These are phyloP conservation scores for Rosa rugosa DNA, from an alignment of 306 rosid species.

Conservation along the genomic window DNA sequence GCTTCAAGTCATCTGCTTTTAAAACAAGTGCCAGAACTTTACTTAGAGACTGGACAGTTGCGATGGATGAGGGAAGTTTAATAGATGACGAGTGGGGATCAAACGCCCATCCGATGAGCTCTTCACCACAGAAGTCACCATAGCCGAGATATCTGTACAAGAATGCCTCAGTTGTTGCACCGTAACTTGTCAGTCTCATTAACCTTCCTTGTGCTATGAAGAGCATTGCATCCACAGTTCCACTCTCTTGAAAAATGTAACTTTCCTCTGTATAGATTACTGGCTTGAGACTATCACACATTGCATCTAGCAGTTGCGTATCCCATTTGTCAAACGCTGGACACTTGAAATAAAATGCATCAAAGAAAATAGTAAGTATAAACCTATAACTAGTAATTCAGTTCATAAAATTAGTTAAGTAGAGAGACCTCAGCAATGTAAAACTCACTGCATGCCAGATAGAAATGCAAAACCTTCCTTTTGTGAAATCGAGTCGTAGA, in stretches of 20 bases:
- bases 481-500: no score
- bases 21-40: neutral
- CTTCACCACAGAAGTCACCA: neutral
- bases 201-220: neutral
- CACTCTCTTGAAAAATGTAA: neutral
- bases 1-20: slow-evolving; percentile 1
- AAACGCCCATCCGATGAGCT: neutral
- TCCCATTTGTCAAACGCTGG: neutral
- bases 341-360: neutral
- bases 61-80: neutral
- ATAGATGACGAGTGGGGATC: neutral
- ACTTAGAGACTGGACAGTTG: neutral
- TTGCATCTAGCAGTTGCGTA: neutral
- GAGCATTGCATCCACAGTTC: neutral
- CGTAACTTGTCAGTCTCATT: neutral
- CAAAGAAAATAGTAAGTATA: neutral
- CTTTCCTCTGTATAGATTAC: neutral
- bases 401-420: no score
- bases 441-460: no score
- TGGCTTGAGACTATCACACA: neutral
- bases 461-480: no score
- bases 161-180: neutral
- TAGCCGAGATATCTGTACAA: neutral
- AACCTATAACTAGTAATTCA: neutral
- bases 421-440: no score